Conservation (phyloP, 2,329 filamentous ascomycete species). For the Monosporascus sp. region DNA sequence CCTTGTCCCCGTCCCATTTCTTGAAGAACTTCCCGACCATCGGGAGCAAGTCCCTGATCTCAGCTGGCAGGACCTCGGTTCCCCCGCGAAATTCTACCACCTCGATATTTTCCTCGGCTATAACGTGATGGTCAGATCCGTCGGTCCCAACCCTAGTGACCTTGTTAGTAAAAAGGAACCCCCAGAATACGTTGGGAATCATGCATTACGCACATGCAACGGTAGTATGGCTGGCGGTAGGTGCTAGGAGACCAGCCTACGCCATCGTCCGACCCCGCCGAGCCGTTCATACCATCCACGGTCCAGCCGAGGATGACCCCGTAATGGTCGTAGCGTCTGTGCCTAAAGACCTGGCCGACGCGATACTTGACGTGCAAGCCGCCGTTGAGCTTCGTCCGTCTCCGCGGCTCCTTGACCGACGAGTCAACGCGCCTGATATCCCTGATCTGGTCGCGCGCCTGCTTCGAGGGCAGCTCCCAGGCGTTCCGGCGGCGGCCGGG, state of each 20-base stretch:
- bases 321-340: conserved; percentile 72
- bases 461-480: conserved; percentile 28
- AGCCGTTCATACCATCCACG: conserved; percentile 55
- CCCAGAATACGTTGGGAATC: no score
- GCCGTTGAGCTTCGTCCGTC: conserved; percentile 25
- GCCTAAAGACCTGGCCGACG: conserved; percentile 79
- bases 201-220: conserved; percentile 66
- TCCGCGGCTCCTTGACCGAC: conserved; percentile 27
- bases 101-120: conserved; percentile 74
- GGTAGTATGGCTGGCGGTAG: conserved; percentile 72
- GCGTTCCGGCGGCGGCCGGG: conserved; percentile 21
- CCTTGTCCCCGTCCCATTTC: conserved; percentile 64
- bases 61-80: conserved; percentile 20
- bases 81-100: conserved; percentile 37
- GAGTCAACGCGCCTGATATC: conserved; percentile 41
- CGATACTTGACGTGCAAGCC: conserved; percentile 50
- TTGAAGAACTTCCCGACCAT: conserved; percentile 85
- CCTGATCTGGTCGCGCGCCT: conserved; percentile 31
- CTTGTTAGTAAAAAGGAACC: conserved; percentile 5
- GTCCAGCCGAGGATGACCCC: conserved; percentile 90
- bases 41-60: conserved; percentile 50
- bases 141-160: conserved; percentile 38
- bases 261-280: conserved; percentile 53
- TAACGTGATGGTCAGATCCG: conserved; percentile 64
- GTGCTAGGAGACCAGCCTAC: conserved; percentile 21